Percentiles rank a stretch among this genome's conserved stretches.
Evolutionary conservation across 352 stramenopile species (phyloP).

Genomic region (Globisporangium nodosum): DNA sequence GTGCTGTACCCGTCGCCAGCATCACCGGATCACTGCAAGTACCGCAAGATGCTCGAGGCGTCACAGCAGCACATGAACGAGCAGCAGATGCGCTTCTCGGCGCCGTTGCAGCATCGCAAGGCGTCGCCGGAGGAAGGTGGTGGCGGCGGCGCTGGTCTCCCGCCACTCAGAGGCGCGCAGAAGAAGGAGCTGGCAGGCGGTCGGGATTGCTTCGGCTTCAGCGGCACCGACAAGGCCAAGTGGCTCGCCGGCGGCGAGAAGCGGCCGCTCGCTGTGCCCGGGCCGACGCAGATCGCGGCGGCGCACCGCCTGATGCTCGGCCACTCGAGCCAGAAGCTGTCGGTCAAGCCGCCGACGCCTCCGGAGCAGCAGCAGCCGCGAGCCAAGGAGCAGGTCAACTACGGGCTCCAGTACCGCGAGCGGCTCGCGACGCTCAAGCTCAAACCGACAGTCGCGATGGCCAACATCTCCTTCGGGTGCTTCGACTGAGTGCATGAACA

Average conservation of each 20-base stretch:
- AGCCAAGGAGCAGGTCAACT: slow-evolving; percentile 52
- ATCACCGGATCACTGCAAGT: slow-evolving; percentile 35
- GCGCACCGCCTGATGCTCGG: slow-evolving; percentile 80
- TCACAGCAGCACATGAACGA: slow-evolving; percentile 76
- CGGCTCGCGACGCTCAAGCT: slow-evolving; percentile 65
- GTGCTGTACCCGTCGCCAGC: slow-evolving; percentile 57
- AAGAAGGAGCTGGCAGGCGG: slow-evolving; percentile 44
- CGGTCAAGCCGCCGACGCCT: slow-evolving; percentile 68
- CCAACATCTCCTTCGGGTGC: slow-evolving; percentile 71
- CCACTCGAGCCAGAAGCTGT: slow-evolving; percentile 77
- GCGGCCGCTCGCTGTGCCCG: slow-evolving; percentile 54
- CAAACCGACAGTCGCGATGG: slow-evolving; percentile 72
- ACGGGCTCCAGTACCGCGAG: slow-evolving; percentile 76
- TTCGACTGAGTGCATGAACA: slow-evolving; percentile 22
- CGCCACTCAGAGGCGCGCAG: slow-evolving; percentile 44
- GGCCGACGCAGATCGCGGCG: slow-evolving; percentile 67
- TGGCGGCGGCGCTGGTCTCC: slow-evolving; percentile 28
- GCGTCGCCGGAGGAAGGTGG: slow-evolving; percentile 9
- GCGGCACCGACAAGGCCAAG: slow-evolving; percentile 68
- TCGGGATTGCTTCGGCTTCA: slow-evolving; percentile 78
- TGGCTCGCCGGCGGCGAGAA: slow-evolving; percentile 46
- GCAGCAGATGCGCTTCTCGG: slow-evolving; percentile 74
- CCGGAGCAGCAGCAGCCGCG: slow-evolving; percentile 39
- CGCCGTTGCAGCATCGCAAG: slow-evolving; percentile 67
- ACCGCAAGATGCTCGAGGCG: slow-evolving; percentile 74